Evolutionary conservation across 2,329 filamentous ascomycete species (phyloP).

Genomic region (Trichoderma afroharzianum): DNA sequence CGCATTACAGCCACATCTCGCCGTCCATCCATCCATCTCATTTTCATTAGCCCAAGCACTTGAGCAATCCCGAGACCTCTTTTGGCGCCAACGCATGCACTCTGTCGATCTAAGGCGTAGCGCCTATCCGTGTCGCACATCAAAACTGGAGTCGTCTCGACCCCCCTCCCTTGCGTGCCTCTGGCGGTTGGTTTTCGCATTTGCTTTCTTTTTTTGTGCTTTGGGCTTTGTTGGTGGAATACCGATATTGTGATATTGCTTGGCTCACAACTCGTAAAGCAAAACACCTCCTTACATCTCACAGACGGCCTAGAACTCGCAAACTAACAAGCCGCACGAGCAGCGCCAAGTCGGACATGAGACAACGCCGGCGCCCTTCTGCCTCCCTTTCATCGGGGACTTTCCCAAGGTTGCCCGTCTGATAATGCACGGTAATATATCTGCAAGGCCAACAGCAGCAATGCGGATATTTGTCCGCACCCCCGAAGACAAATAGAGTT

Average conservation of each 20-base stretch:
- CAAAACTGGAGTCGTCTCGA: conserved; percentile 14
- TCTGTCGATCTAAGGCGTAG: conserved; percentile 16
- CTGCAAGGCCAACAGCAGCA: not conserved
- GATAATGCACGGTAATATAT: not conserved
- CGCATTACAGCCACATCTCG: not conserved
- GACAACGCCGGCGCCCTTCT: not conserved
- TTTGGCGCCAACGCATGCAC: conserved; percentile 15
- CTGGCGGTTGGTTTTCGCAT: not conserved
- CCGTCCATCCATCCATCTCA: conserved; percentile 8
- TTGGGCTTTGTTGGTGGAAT: not conserved
- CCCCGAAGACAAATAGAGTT: not conserved
- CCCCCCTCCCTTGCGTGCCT: not conserved
- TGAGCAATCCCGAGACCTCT: conserved; percentile 13
- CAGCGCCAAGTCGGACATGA: not conserved
- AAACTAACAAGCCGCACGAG: not conserved
- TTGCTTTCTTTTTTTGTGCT: not conserved
- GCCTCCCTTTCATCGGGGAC: not conserved
- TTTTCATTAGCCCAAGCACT: not conserved
- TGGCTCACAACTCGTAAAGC: not conserved
- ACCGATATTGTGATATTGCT: not conserved
- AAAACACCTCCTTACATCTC: not conserved
- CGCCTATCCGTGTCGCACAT: conserved; percentile 14
- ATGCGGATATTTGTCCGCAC: not conserved
- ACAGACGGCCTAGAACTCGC: not conserved
- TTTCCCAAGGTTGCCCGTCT: not conserved